phyloP scores from a whole-genome alignment of 2,329 filamentous ascomycete species.

The Epichloe gansuensis region DNA sequence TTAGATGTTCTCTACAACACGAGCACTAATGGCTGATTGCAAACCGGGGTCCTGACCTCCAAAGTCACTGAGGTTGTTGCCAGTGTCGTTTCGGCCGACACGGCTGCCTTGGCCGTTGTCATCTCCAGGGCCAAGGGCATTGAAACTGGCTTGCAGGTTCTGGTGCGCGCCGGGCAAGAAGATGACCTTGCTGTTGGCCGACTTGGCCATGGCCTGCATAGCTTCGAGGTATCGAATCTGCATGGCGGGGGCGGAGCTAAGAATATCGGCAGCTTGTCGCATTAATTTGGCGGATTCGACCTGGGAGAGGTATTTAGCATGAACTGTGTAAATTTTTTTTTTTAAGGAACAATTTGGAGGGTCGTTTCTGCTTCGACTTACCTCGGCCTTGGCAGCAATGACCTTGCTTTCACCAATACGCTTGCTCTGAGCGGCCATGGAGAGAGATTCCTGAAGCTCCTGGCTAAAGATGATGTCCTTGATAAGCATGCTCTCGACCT shows the following conservation, averaged over 20 bases:
- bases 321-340: not conserved
- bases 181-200: conserved; percentile 78
- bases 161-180: conserved; percentile 57
- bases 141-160: conserved; percentile 37
- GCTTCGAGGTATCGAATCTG: conserved; percentile 96
- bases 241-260: conserved; percentile 89
- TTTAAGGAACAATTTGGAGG: not conserved
- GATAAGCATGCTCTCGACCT: conserved; percentile 97
- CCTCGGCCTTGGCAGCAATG: conserved; percentile 88
- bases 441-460: conserved; percentile 89
- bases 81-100: conserved; percentile 29
- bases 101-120: conserved; percentile 35
- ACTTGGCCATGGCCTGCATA: conserved; percentile 98
- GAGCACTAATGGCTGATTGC: conserved; percentile 69
- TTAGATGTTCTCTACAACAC: conserved; percentile 78
- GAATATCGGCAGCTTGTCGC: conserved; percentile 85
- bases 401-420: conserved; percentile 97
- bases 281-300: conserved; percentile 93
- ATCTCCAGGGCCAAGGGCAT: conserved; percentile 28
- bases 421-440: conserved; percentile 98
- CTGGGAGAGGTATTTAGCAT: conserved; percentile 13
- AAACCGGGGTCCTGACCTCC: conserved; percentile 49
- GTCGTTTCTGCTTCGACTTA: conserved; percentile 11
- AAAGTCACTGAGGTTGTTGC: conserved; percentile 34
- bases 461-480: conserved; percentile 98